Conservation (phyloP, 2,329 filamentous ascomycete species). For the Aaosphaeria arxii region DNA sequence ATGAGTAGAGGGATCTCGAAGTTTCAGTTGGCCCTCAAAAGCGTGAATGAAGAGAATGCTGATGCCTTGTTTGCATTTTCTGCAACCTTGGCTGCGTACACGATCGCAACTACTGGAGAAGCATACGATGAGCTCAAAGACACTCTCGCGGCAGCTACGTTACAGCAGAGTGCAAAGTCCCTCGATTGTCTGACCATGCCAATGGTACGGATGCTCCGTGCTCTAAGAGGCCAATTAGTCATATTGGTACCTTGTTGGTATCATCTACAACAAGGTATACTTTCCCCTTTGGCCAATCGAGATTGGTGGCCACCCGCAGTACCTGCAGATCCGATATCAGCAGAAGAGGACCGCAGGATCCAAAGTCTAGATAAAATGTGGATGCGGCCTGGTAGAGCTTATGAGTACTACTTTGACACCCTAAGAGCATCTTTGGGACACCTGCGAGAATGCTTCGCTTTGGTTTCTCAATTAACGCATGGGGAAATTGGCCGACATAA, state of each 20-base stretch:
- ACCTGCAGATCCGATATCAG: conserved; percentile 9
- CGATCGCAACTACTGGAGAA: conserved; percentile 10
- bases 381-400: conserved; percentile 14
- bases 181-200: background rate
- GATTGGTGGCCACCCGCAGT: conserved; percentile 22
- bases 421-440: conserved; percentile 12
- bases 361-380: conserved; percentile 17
- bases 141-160: background rate
- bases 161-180: too few species aligned
- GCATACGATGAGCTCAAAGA: conserved; percentile 11
- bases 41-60: conserved; percentile 38
- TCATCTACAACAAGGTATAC: conserved; percentile 12
- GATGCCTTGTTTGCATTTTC: conserved; percentile 37
- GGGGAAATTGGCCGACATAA: too few species aligned
- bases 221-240: conserved; percentile 18
- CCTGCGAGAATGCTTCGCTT: conserved; percentile 17
- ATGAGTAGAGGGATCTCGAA: conserved; percentile 19
- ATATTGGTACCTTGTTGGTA: conserved; percentile 24
- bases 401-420: conserved; percentile 22
- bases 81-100: conserved; percentile 12
- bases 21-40: conserved; percentile 17
- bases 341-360: conserved; percentile 15
- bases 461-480: conserved; percentile 17
- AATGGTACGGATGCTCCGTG: conserved; percentile 11
- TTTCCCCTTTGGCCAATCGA: conserved; percentile 15